Percentiles rank a stretch among this genome's conserved stretches.
These are phyloP conservation scores for Candida palmyrensis DNA, from an alignment of 805 yeast genomes.

Conservation along the genomic window DNA sequence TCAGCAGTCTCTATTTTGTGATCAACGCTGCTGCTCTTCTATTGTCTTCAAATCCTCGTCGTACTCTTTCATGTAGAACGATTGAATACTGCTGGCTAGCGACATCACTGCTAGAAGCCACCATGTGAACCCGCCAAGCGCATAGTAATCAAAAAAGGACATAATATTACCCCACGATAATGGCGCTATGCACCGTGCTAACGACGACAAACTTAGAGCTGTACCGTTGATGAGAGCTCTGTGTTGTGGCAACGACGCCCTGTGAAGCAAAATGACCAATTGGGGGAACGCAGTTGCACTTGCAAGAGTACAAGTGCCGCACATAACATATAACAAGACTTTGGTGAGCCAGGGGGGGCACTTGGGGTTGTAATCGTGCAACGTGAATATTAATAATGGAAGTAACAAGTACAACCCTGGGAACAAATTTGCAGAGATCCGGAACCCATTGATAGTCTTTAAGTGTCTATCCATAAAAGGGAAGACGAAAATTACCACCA, in stretches of 20 bases:
- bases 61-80: conserved; percentile 20
- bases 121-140: conserved; percentile 29
- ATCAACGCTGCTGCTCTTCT: neutral
- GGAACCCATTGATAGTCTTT: conserved; percentile 41
- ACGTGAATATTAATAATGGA: conserved; percentile 46
- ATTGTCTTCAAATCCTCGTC: conserved; percentile 17
- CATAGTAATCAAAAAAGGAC: conserved; percentile 20
- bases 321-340: conserved; percentile 21
- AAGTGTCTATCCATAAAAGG: conserved; percentile 47
- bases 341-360: conserved; percentile 17
- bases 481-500: conserved; percentile 44
- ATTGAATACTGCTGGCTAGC: conserved; percentile 12
- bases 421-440: conserved; percentile 33
- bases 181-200: conserved; percentile 57
- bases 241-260: conserved; percentile 48
- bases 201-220: conserved; percentile 46
- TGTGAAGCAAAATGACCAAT: conserved; percentile 47
- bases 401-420: conserved; percentile 41
- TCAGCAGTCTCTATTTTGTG: too few relatives aligned
- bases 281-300: conserved; percentile 49
- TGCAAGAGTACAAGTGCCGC: conserved; percentile 27
- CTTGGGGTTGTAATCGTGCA: conserved; percentile 25
- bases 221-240: conserved; percentile 58
- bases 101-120: conserved; percentile 21
- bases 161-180: conserved; percentile 47